Base-by-base conservation (phyloP, 2,329 filamentous ascomycete genomes). In the Calonectria naviculata region DNA sequence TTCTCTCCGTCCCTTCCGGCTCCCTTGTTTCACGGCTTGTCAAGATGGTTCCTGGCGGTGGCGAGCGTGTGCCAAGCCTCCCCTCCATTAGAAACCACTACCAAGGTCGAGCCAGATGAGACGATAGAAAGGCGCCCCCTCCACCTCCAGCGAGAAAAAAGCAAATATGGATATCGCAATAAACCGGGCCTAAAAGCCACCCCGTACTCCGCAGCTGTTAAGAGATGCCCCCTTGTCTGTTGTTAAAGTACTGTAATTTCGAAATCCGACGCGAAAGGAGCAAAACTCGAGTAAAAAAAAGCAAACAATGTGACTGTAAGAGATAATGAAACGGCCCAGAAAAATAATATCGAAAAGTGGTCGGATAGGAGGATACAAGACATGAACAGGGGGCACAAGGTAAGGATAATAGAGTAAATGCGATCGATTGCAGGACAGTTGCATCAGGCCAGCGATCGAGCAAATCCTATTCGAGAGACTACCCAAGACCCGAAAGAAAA, bases 111-210 rank as follows among this genome's bases (percentile, higher is more conserved):
- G 38, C 41, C 44, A 28, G 38, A 5, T 69, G 58, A n/a, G 54
- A 28, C 44, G 19, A 66, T 44, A 44, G 56, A 61, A 29, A 61
- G 36, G 52, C 52, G 28, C 52, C 52, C 52, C 52, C 28, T 52
- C 52, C 2, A 24, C 17, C 10, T 17, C 64, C 60, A 41, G 62
- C 44, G 34, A 62, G 15, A 42, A 67, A 69, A 69, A 71, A 34
- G 49, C 44, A 71, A 67, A 42, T 41, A 71, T 71, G 65, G 73
- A 73, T 70, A 76, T 74, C 67, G 62, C 70, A 73, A 67, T 64
- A 67, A 67, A 73, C 60, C 64, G 38, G 42, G 67, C 46, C 65
- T 42, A 56, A 38, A 68, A 72, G 71, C 68, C 61, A 69, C 72
- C 70, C n/a, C 58, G 46, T 67, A 71, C 73, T 77, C 73, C 64